Percentiles rank a stretch among this genome's conserved stretches.
These are phyloP conservation scores for Hortiboletus flavorubellus DNA, from an alignment of 768 basidiomycete species.

Conservation along the genomic window DNA sequence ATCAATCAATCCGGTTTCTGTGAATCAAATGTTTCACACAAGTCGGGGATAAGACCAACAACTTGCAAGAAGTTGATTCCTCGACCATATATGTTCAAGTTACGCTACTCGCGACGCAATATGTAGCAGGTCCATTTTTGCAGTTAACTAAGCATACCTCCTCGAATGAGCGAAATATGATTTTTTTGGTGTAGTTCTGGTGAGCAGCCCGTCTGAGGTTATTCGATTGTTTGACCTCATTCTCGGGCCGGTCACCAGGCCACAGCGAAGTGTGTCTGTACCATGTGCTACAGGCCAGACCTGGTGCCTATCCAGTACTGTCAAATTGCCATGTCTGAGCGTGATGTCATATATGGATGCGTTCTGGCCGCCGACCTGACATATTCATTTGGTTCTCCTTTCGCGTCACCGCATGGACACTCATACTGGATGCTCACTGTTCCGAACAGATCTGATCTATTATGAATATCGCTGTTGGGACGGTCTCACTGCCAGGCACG, in stretches of 20 bases:
- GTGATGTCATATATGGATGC: not conserved
- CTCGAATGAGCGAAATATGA: too few relatives aligned
- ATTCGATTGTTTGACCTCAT: too few relatives aligned
- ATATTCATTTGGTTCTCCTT: not conserved
- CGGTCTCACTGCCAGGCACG: not conserved
- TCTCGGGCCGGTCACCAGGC: too few relatives aligned
- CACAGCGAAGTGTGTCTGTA: too few relatives aligned
- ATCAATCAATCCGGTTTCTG: not conserved
- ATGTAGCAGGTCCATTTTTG: not conserved
- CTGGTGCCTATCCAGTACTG: not conserved
- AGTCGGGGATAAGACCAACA: conserved; percentile 1
- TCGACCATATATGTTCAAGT: not conserved
- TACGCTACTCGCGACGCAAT: not conserved
- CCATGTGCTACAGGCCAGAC: not conserved
- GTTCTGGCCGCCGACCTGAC: not conserved
- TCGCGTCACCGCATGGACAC: not conserved
- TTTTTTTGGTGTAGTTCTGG: too few relatives aligned
- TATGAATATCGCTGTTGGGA: not conserved
- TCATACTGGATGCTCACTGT: not conserved
- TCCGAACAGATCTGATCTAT: not conserved
- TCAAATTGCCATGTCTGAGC: not conserved
- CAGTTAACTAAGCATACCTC: too few relatives aligned
- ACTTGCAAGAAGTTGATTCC: not conserved
- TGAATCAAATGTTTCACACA: not conserved
- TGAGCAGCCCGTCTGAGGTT: too few relatives aligned